Evolutionary conservation across 441 rosid species (phyloP).

Genomic region (Syzygium malaccense): DNA sequence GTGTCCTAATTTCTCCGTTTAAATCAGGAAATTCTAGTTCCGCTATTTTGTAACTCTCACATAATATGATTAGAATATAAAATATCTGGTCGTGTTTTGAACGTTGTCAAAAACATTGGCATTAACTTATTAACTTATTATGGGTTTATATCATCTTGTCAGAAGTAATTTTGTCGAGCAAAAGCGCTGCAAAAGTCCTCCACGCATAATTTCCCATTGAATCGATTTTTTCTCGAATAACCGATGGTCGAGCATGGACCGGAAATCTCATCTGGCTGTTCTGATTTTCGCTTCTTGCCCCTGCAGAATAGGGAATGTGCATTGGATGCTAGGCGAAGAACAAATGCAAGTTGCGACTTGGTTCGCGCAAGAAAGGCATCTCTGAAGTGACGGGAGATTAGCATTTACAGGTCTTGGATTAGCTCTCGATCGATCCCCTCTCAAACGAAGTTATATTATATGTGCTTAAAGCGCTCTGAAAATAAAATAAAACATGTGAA

Average conservation of each 20-base stretch:
- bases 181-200: not conserved
- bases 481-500: not conserved
- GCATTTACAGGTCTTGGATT: accelerated
- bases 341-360: accelerated
- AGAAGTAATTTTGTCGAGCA: not conserved
- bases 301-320: not conserved
- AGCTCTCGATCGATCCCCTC: not conserved
- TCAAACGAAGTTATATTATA: accelerated
- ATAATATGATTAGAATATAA: accelerated
- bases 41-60: not conserved
- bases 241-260: accelerated
- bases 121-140: not conserved
- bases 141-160: not conserved
- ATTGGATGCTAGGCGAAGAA: not conserved
- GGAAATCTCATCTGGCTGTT: accelerated
- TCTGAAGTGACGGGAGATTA: accelerated
- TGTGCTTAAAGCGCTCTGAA: not conserved
- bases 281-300: accelerated
- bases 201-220: not conserved
- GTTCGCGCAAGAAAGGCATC: not conserved
- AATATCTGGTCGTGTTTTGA: accelerated
- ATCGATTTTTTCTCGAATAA: not conserved
- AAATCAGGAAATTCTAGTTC: not conserved
- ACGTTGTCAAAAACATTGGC: accelerated
- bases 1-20: too few species aligned